Evolutionary conservation across 139 green algal species (phyloP), one percentile per base, ranked within the genome.

Genomic region (Micractinium conductrix): DNA sequence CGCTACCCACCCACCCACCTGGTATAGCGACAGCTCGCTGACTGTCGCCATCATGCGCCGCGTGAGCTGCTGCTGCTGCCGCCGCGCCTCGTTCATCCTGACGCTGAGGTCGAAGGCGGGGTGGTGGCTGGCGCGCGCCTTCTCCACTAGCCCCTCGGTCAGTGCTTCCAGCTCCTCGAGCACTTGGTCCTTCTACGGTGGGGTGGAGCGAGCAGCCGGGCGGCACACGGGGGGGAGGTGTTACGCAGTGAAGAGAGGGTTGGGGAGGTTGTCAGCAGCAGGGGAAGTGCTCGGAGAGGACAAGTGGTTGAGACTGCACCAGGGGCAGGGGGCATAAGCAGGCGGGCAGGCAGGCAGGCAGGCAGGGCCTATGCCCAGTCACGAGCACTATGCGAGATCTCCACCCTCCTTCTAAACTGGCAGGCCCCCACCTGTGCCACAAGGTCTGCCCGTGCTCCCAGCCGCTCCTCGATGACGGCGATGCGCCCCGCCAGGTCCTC

Each of bases 11-110:
- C 69, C 17, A 55, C 75, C 2, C 76, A 82, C 76, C 76, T 98
- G 93, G 85, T 96, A 97, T 87, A 98, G 93, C 35, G 91, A 94
- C 60, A 98, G 89, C 91, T 98, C 95, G 40, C 88, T 93, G 43
- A 97, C 93, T 0, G 93, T 94, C 22, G 95, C 95, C 94, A 97
- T 98, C 85, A 98, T 95, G 70, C 91, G 92, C 12, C 92, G 85
- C 19, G 91, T 98, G 19, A 94, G 91, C 1, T 72, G 76, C 33
- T 93, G 87, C 74, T 97, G 88, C 75, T 84, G 81, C 33, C 67
- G 65, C 89, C 95, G 91, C 83, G 93, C 96, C 72, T 92, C 90
- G 83, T 96, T 96, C 58, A 95, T 89, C 0, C 53, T n/a, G 40
- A 74, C 4, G 44, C 42, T 44, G 38, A 85, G 35, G 17, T 79